Evolutionary conservation across 257 asterid species (phyloP), one percentile per base, ranked within the genome.

Genomic region (Hygrophila difformis): DNA sequence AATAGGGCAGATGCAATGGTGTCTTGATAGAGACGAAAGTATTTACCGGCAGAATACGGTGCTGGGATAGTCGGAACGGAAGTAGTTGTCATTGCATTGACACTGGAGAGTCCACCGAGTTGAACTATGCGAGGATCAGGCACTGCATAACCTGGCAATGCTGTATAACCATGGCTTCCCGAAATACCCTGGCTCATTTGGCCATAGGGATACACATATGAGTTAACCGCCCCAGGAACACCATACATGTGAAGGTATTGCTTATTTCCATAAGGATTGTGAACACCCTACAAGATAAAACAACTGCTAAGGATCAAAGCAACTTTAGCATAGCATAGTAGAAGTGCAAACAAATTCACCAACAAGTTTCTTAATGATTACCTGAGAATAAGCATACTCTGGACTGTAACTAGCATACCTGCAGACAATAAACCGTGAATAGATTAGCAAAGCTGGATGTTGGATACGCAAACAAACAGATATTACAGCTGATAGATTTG

Each of bases 301-400:
- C n/a, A n/a, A n/a, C n/a, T n/a, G n/a, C n/a, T n/a, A n/a, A n/a
- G n/a, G n/a, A n/a, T n/a, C n/a, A n/a, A n/a, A n/a, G n/a, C n/a
- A n/a, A n/a, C n/a, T n/a, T n/a, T n/a, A n/a, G n/a, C n/a, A n/a
- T n/a, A n/a, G n/a, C n/a, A n/a, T n/a, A n/a, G n/a, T n/a, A n/a
- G n/a, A n/a, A n/a, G n/a, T n/a, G n/a, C n/a, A n/a, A n/a, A n/a
- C n/a, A n/a, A n/a, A n/a, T n/a, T n/a, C n/a, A n/a, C n/a, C n/a
- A n/a, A n/a, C n/a, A n/a, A n/a, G n/a, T n/a, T n/a, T n/a, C n/a
- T n/a, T n/a, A n/a, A n/a, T n/a, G n/a, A n/a, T n/a, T n/a, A 88
- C 97, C 95, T 88, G 97, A 34, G 94, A 74, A 64, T 88, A 84
- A 46, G 76, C 81, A 61, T 76, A 75, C 51, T 84, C 97, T 60